Base-by-base conservation (phyloP, 2,329 filamentous ascomycete species). In the Colletotrichum sp. region DNA sequence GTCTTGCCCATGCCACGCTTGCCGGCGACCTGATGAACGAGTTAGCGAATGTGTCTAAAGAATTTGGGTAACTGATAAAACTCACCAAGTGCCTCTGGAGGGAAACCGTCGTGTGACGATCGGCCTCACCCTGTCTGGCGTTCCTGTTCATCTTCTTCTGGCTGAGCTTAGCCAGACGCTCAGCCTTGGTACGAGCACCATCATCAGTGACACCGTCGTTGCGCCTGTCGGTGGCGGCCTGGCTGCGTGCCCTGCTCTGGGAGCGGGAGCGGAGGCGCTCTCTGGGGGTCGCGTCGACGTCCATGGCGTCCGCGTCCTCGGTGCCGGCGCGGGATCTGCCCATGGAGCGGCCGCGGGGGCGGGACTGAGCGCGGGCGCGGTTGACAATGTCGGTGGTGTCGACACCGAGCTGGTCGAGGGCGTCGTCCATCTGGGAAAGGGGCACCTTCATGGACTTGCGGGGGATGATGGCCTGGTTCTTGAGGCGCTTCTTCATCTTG, bases 111-210 rank as follows among this genome's bases (percentile, higher is more conserved):
- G 93, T 92, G 87, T 99, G 96, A 84, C 98, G 93, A 90, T 99
- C 97, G 77, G 94, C 96, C 89, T 99, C 97, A 90, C 97, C 97
- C 90, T 98, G 95, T 85, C 96, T 93, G 60, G 97, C 97, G 94
- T 98, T 97, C 79, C 96, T 92, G 89, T 99, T 99, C 96, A 98
- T 98, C 92, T 96, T 96, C 91, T 96, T 96, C 93, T 99, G 98
- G 81, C 93, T 91, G 84, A 99, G 88, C 91, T 98, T 99, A 83
- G 93, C 91, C 84, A 98, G 89, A 82, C 94, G 93, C 85, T 98
- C 96, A 49, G 95, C 96, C 91, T 96, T 98, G 76, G 89, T 90
- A 79, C 95, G 91, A 66, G 91, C 88, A 70, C 84, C 85, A 78
- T 92, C 91, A 82, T 95, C 91, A 75, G 89, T 90, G 57, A 99